phyloP scores from a whole-genome alignment of 2,329 filamentous ascomycete species.

The Cyanodermella asteris region DNA sequence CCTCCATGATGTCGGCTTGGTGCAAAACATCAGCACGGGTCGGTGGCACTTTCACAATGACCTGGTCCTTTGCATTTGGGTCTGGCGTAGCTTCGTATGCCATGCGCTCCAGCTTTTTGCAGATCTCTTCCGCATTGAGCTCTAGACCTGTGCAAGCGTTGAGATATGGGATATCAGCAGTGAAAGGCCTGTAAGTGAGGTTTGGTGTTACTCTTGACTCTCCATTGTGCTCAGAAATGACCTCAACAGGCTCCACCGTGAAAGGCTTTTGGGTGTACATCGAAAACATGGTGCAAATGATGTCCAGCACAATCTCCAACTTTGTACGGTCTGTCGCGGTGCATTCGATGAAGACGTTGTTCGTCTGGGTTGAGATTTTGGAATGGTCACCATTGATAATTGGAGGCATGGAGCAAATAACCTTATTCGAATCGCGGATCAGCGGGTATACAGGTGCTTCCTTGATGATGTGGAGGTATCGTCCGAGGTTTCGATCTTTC shows the following conservation, averaged over 20 bases:
- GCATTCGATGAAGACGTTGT: constrained; percentile 90
- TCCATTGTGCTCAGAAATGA: constrained; percentile 77
- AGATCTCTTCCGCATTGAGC: constrained; percentile 53
- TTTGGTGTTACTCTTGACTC: constrained; percentile 64
- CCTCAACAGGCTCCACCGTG: constrained; percentile 82
- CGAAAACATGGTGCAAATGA: constrained; percentile 94
- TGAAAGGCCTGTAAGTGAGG: constrained; percentile 50
- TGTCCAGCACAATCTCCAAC: constrained; percentile 84
- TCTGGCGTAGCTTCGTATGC: constrained; percentile 61
- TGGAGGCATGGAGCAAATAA: constrained; percentile 80
- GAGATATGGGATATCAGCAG: constrained; percentile 80
- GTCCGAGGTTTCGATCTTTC: constrained; percentile 76
- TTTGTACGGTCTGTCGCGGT: constrained; percentile 93
- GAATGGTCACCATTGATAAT: constrained; percentile 97
- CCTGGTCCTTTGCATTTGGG: constrained; percentile 40
- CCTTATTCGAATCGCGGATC: constrained; percentile 72
- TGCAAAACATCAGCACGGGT: constrained; percentile 89
- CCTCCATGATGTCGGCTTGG: constrained; percentile 97
- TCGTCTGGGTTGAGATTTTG: constrained; percentile 81
- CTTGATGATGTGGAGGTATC: constrained; percentile 81
- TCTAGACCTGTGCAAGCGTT: constrained; percentile 76
- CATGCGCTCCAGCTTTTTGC: constrained; percentile 71
- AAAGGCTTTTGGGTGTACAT: constrained; percentile 72
- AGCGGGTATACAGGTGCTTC: constrained; percentile 89
- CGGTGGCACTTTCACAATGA: constrained; percentile 66